Evolutionary conservation across 768 basidiomycete genomes (phyloP).

Genomic region (Trametes sanguinea): DNA sequence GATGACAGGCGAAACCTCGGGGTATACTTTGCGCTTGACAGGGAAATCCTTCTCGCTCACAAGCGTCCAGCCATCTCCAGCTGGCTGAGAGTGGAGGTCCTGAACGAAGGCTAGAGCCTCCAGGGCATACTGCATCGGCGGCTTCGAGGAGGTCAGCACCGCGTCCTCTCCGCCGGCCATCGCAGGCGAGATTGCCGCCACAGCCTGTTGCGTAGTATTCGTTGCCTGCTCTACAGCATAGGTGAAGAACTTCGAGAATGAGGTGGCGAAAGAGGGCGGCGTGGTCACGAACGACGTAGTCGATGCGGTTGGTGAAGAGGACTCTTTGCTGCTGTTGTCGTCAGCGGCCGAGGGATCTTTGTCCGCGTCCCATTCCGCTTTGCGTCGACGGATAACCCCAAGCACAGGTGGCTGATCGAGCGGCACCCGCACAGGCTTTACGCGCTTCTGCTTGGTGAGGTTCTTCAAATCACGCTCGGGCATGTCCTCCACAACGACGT

Average conservation of each 20-base stretch:
- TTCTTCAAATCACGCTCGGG: slow-evolving; percentile 84
- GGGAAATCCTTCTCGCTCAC: slow-evolving; percentile 76
- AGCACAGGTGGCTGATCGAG: slow-evolving; percentile 91
- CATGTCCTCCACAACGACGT: slow-evolving; percentile 88
- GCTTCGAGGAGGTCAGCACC: slow-evolving; percentile 55
- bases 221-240: slow-evolving; percentile 75
- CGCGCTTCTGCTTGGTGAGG: slow-evolving; percentile 79
- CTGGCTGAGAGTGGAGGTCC: slow-evolving; percentile 59
- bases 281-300: slow-evolving; percentile 49
- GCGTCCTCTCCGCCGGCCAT: slow-evolving; percentile 42
- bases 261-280: slow-evolving; percentile 67
- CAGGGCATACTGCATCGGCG: slow-evolving; percentile 79
- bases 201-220: slow-evolving; percentile 72
- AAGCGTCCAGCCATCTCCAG: slow-evolving; percentile 68
- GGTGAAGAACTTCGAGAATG: slow-evolving; percentile 71
- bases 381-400: slow-evolving; percentile 64
- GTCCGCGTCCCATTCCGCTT: slow-evolving; percentile 72
- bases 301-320: slow-evolving; percentile 9
- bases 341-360: slow-evolving; percentile 29
- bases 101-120: slow-evolving; percentile 83
- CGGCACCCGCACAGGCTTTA: slow-evolving; percentile 84
- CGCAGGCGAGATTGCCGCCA: slow-evolving; percentile 72
- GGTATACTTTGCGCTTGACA: slow-evolving; percentile 72
- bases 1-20: slow-evolving; percentile 76
- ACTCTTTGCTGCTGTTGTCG: slow-evolving; percentile 2